Evolutionary conservation across 2,329 filamentous ascomycete genomes (phyloP).

Genomic region (Capronia americana): DNA sequence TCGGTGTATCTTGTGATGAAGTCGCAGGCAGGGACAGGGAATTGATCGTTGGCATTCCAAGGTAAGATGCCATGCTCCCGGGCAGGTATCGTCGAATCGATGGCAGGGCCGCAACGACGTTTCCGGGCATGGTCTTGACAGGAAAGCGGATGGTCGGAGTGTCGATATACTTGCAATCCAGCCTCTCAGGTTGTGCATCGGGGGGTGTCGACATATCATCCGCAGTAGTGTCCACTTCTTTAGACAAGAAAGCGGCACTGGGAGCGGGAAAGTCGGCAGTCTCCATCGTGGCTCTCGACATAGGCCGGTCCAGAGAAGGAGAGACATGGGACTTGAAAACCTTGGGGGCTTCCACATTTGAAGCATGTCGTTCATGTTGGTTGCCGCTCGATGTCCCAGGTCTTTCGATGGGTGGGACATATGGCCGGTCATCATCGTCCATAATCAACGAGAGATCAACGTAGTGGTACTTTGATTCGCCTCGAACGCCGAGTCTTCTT

Average conservation of each 20-base stretch:
- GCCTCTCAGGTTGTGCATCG: conserved; percentile 19
- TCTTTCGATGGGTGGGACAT: conserved; percentile 26
- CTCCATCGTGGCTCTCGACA: conserved; percentile 40
- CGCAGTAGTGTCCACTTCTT: conserved; percentile 12
- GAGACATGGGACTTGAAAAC: conserved; percentile 29
- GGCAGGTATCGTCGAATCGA: conserved; percentile 42
- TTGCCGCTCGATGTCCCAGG: conserved; percentile 34
- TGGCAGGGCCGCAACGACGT: conserved; percentile 38
- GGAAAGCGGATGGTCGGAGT: conserved; percentile 38
- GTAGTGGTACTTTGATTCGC: conserved; percentile 99
- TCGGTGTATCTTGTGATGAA: conserved; percentile 69
- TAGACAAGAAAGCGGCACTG: conserved; percentile 33
- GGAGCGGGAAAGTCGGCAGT: conserved; percentile 44
- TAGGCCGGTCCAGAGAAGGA: conserved; percentile 31
- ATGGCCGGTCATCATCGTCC: conserved; percentile 37
- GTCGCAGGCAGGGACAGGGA: conserved; percentile 57
- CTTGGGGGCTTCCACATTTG: conserved; percentile 29
- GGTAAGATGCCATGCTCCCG: conserved; percentile 55
- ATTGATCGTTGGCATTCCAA: conserved; percentile 37
- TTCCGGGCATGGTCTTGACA: conserved; percentile 28
- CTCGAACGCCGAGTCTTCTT: conserved; percentile 85
- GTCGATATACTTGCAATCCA: conserved; percentile 40
- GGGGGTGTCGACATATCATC: conserved; percentile 9
- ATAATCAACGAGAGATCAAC: conserved; percentile 54
- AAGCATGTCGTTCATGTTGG: conserved; percentile 32